Conservation (phyloP, 768 basidiomycete genomes). For the Lactarius pseudohatsudake region DNA sequence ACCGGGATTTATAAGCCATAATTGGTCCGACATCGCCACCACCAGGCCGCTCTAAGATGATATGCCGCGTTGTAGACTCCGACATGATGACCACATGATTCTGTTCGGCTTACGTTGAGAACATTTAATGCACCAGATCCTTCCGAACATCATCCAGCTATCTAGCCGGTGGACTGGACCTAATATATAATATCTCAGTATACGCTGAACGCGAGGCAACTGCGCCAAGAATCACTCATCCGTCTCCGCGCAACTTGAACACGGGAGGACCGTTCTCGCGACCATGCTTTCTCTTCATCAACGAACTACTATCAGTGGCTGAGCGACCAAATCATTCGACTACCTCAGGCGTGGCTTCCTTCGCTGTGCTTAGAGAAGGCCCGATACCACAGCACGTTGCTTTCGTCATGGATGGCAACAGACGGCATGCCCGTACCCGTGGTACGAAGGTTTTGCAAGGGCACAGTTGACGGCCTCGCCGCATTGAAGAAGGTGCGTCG, state of each 20-base stretch:
- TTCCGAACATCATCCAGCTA: too few species aligned
- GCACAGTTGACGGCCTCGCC: conserved; percentile 79
- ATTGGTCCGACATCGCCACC: too few species aligned
- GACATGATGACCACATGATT: background rate
- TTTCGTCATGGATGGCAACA: conserved; percentile 97
- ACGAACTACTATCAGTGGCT: conserved; percentile 25
- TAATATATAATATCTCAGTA: background rate
- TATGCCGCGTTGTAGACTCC: background rate
- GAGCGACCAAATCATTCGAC: conserved; percentile 24
- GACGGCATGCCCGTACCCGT: conserved; percentile 76
- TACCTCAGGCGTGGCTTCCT: conserved; percentile 47
- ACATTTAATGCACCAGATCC: background rate
- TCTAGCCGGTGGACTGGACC: too few species aligned
- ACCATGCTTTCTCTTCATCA: conserved; percentile 30
- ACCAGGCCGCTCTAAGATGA: background rate
- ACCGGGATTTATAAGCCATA: background rate
- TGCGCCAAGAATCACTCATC: background rate
- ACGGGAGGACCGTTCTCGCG: background rate
- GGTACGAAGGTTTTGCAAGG: conserved; percentile 71
- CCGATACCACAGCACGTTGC: conserved; percentile 89
- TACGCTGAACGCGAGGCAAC: background rate
- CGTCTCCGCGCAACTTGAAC: background rate
- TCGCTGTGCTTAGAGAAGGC: conserved; percentile 71
- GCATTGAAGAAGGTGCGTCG: conserved; percentile 71
- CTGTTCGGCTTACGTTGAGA: background rate